Evolutionary conservation across 345 rosid genomes (phyloP), one percentile per base, ranked within the genome.

Genomic region (Tarenaya hassleriana): DNA sequence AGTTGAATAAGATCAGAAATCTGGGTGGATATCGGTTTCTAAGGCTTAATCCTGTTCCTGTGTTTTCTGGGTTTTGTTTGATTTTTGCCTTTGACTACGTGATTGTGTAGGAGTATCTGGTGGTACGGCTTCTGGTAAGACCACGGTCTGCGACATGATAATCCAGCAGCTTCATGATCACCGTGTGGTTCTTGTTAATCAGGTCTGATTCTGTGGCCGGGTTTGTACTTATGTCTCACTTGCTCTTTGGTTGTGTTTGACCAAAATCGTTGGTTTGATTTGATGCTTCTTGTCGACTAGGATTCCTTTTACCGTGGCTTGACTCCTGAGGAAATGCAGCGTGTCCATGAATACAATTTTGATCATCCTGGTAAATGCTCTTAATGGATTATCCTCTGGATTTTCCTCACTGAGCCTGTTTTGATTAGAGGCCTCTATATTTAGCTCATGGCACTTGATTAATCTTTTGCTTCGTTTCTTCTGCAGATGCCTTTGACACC

Each of bases 151-250:
- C 55, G 98, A 92, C 55, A 83, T 88, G 96, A 88, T 92, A 50
- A 92, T 92, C 62, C 96, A 88, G 48, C 86, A 92, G 62, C 96
- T 92, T 63, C 98, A 85, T 47, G 98, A 92, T 68, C 98, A 92
- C 52, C 95, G 98, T 7, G 90, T 88, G 49, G 98, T 92, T 56
- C 82, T 85, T 18, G 81, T 92, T 46, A 92, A 76, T 66, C 98
- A 92, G 96, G 96, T 90, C 52, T 47, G 34, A 16, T 56, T 21
- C 32, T 33, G 24, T 42, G 10, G 4, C 24, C 15, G 7, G 56
- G n/a, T 33, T 13, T 54, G 31, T 62, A 55, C 13, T 47, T 16
- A 19, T 1, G n/a, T 44, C 9, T 43, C 59, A 29, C n/a, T 17
- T 48, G 47, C 34, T 27, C 50, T 8, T 47, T 18, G 4, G 29